Evolutionary conservation across 1,284 basidiomycete genomes (phyloP).

Genomic region (Leccinum subrobustum): DNA sequence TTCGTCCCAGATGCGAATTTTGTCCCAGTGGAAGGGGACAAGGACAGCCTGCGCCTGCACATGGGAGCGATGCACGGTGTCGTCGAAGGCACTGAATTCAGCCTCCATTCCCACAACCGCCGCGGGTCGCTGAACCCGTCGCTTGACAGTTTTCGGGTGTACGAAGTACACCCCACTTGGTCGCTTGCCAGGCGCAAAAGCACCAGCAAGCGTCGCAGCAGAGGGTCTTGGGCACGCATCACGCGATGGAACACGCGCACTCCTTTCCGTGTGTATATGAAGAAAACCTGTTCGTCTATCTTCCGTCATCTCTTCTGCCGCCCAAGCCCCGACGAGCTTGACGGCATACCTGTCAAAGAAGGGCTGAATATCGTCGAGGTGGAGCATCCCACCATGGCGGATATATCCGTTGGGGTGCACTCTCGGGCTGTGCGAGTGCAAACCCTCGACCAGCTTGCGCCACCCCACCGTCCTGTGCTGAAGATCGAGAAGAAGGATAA

Average conservation of each 20-base stretch:
- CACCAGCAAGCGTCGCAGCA: conserved; percentile 33
- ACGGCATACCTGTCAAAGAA: conserved; percentile 28
- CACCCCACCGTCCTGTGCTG: conserved; percentile 33
- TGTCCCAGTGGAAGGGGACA: conserved; percentile 42
- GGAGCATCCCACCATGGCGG: conserved; percentile 35
- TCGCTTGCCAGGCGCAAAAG: conserved; percentile 47
- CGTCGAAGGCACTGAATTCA: conserved; percentile 57
- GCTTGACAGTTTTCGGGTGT: conserved; percentile 48
- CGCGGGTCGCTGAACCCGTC: conserved; percentile 53
- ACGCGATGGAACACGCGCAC: conserved; percentile 52
- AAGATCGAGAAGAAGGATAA: conserved; percentile 36
- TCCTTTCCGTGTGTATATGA: conserved; percentile 47
- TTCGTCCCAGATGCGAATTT: conserved; percentile 50
- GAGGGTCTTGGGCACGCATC: conserved; percentile 55
- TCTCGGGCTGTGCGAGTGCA: conserved; percentile 38
- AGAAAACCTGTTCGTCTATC: conserved; percentile 39
- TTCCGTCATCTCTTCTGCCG: conserved; percentile 38
- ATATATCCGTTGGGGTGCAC: conserved; percentile 41
- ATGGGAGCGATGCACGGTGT: conserved; percentile 61
- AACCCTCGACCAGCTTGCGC: conserved; percentile 37
- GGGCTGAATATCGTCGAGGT: conserved; percentile 40
- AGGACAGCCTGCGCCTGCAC: conserved; percentile 45
- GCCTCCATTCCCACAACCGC: conserved; percentile 57
- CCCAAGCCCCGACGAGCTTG: conserved; percentile 25
- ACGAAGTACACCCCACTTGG: conserved; percentile 56